Base-by-base conservation (phyloP, 106 monocot species). In the Apostasia shenzhenica region DNA sequence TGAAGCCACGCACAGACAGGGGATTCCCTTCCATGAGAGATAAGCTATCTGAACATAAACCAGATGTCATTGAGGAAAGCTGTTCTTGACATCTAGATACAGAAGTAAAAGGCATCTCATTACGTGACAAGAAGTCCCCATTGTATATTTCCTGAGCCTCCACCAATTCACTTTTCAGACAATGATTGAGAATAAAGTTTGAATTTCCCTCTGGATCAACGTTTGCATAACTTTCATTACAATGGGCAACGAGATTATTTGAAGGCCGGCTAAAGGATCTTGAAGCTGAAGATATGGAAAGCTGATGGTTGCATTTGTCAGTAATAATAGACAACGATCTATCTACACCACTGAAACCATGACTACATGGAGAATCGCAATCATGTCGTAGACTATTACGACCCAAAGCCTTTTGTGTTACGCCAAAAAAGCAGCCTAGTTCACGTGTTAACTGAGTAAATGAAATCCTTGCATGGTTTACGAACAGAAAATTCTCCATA, bases 401-500 rank as follows among this genome's bases (percentile, higher is more conserved):
- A 45, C 41, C 66, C 45, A 56, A 72, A 52, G 41, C 49, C 56
- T 70, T 73, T 54, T 44, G 2, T 59, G 48, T 69, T 41, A 14
- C 41, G 49, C 70, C 72, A 64, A 64, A 71, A 45, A 66, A 59
- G 78, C 64, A 42, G 1, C 69, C 70, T 26, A 70, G 71, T 4
- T 69, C 45, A 47, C 55, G 55, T 40, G 66, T 59, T 39, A 88
- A 45, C 55, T 86, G 81, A 39, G 48, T 9, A 73, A 88, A 80
- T 14, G 76, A 60, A 53, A 40, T 62, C 44, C 59, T 85, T 57
- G 80, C 75, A 75, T 76, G 73, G 47, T 75, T 81, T 67, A 93
- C 66, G 61, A 86, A 76, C 37, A 14, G 59, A 39, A 70, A 61
- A 26, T 84, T 79, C 73, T 93, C 86, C 79, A 81, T 73, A 61